Evolutionary conservation across 1,284 basidiomycete species (phyloP), one percentile per base, ranked within the genome.

Genomic region (Sphaerobolus stellatus): DNA sequence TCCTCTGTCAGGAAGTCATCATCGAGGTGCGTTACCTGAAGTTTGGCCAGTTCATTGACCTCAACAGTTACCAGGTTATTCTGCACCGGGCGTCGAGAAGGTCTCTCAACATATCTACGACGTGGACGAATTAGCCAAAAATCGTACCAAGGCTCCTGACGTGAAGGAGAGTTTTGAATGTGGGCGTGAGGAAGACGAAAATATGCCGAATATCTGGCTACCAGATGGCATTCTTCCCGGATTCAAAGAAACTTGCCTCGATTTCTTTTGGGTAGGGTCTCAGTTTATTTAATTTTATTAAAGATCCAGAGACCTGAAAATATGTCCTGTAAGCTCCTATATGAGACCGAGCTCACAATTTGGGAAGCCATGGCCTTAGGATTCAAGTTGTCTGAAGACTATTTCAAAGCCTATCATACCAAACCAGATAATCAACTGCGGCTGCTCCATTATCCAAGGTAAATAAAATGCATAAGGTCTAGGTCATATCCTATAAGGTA

Each of bases 111-210:
- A 79, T 56, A 59, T 76, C 18, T 75, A 76, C 56, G 71, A 75
- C 48, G 64, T 68, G 0, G 65, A 70, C 3, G 73, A 75, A 41
- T 59, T 76, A 4, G 67, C 66, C 5, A 63, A 70, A 24, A 61
- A 71, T 8, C 68, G 75, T 11, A 61, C 62, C 16, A 70, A 71
- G 28, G 68, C 70, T 4, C 73, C 76, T 2, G 81, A 83, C 59
- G 71, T 76, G 43, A 83, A 83, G 61, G 82, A 84, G 64, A 81
- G 75, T 55, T 83, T 79, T 58, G 82, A 84, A 51, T 73, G 73
- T 40, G 81, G 82, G 25, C 66, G 73, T n/a, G 76, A 81, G 54
- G 71, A 71, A 51, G 70, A 78, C 52, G 59, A 62, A n/a, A 62
- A 62, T 9, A 75, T 77, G 75, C 74, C 78, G 4, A 82, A 84